These are phyloP conservation scores for Daldinia decipiens DNA, from an alignment of 495 filamentous ascomycete genomes.

Conservation along the genomic window DNA sequence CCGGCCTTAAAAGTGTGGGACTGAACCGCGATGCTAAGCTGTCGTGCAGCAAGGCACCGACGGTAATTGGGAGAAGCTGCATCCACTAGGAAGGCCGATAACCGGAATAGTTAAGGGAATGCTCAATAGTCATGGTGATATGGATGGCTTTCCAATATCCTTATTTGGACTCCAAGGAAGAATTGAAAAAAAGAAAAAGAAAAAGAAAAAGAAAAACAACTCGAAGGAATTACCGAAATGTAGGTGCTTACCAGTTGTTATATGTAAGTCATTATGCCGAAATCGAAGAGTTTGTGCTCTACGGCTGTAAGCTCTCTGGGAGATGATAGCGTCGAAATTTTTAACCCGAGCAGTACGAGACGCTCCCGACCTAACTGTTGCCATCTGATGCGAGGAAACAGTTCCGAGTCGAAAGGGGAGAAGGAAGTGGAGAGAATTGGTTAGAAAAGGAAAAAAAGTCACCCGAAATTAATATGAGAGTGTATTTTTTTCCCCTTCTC, in stretches of 20 bases:
- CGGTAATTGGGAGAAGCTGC: conserved; percentile 12
- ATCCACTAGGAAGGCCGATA: conserved; percentile 34
- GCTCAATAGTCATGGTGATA: background rate
- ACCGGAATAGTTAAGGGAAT: conserved; percentile 22
- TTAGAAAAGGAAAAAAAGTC: background rate
- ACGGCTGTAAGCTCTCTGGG: conserved; percentile 1
- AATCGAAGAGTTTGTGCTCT: conserved; percentile 3
- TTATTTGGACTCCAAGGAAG: background rate
- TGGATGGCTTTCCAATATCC: background rate
- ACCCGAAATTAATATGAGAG: background rate
- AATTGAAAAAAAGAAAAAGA: too few species aligned
- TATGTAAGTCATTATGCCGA: conserved; percentile 16
- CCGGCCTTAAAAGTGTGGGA: conserved; percentile 38
- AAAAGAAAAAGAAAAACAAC: too few species aligned
- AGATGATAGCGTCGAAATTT: conserved; percentile 16
- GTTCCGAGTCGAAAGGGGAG: background rate
- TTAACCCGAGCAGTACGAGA: conserved; percentile 22
- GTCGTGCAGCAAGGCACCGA: conserved; percentile 16
- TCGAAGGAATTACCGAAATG: conserved; percentile 1
- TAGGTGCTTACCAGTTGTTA: conserved; percentile 25
- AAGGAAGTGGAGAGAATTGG: background rate
- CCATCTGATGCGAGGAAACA: conserved; percentile 29
- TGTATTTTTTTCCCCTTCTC: background rate
- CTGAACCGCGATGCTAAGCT: background rate
- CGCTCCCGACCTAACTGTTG: conserved; percentile 25